phyloP scores from a whole-genome alignment of 2,329 filamentous ascomycete genomes.

The Talaromyces sp. region DNA sequence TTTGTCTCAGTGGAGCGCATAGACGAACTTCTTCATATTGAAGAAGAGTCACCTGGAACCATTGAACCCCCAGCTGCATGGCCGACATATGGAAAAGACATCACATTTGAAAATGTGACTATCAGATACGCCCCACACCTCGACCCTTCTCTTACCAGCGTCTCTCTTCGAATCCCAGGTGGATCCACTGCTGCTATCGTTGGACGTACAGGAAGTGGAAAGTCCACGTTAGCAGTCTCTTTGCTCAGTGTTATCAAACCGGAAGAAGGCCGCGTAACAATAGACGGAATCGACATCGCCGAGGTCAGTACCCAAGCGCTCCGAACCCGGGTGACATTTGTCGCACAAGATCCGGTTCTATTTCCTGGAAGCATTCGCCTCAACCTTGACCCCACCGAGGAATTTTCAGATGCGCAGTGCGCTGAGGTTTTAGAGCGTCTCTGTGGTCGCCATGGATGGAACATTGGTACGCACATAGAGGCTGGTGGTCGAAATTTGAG shows the following conservation, averaged over 20 bases:
- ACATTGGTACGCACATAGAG: constrained; percentile 59
- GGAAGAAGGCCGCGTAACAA: constrained; percentile 57
- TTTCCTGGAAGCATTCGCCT: constrained; percentile 64
- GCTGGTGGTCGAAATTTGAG: constrained; percentile 64
- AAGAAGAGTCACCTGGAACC: constrained; percentile 71
- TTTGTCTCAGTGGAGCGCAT: constrained; percentile 89
- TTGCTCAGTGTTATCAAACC: constrained; percentile 61
- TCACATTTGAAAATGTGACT: constrained; percentile 75
- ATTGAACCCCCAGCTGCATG: constrained; percentile 73
- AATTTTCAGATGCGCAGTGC: constrained; percentile 61
- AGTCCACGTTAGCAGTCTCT: constrained; percentile 71
- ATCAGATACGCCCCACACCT: constrained; percentile 79
- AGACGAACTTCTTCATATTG: constrained; percentile 76
- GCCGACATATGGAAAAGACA: constrained; percentile 72
- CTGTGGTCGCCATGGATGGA: constrained; percentile 59
- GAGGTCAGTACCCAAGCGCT: constrained; percentile 62
- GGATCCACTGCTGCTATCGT: constrained; percentile 79
- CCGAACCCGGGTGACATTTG: constrained; percentile 65
- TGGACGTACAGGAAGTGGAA: constrained; percentile 78
- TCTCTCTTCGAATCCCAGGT: constrained; percentile 73
- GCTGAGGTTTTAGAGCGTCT: constrained; percentile 57
- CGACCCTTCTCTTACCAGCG: constrained; percentile 68
- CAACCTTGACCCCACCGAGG: constrained; percentile 64
- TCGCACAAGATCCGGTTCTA: constrained; percentile 68
- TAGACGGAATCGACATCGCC: constrained; percentile 64